Evolutionary conservation across 805 yeast species (phyloP).

Genomic region (Kuraishia floccosa): DNA sequence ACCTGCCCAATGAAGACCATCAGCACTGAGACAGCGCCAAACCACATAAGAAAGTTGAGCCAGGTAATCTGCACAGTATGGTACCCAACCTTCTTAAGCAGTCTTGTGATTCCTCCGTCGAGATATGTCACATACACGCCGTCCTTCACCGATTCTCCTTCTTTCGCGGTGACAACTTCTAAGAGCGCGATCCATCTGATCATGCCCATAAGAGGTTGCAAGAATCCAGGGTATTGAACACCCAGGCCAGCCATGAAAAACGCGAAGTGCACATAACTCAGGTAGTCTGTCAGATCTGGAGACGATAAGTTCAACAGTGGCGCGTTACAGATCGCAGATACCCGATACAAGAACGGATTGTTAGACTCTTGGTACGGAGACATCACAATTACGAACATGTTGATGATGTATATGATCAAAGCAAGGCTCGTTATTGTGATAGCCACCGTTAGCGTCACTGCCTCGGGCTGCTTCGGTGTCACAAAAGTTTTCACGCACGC

Average conservation of each 20-base stretch:
- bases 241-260: conserved; percentile 44
- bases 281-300: conserved; percentile 36
- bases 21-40: neutral
- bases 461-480: conserved; percentile 31
- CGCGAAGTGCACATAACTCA: conserved; percentile 47
- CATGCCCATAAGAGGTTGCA: conserved; percentile 39
- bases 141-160: conserved; percentile 3
- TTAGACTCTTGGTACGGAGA: conserved; percentile 52
- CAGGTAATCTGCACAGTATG: conserved; percentile 17
- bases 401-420: conserved; percentile 21
- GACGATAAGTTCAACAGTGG: conserved; percentile 42
- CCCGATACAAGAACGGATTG: conserved; percentile 37
- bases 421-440: conserved; percentile 27
- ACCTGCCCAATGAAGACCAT: neutral
- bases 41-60: neutral
- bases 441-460: conserved; percentile 26
- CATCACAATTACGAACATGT: conserved; percentile 23
- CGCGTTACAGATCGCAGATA: conserved; percentile 49
- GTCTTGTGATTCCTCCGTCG: conserved; percentile 31
- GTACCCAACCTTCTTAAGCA: conserved; percentile 23
- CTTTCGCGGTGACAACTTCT: conserved; percentile 8
- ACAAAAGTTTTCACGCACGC: conserved; percentile 37
- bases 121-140: conserved; percentile 5
- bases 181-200: conserved; percentile 48
- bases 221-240: conserved; percentile 51